Conservation (phyloP, 2,329 filamentous ascomycete genomes). For the Fusarium concolor region DNA sequence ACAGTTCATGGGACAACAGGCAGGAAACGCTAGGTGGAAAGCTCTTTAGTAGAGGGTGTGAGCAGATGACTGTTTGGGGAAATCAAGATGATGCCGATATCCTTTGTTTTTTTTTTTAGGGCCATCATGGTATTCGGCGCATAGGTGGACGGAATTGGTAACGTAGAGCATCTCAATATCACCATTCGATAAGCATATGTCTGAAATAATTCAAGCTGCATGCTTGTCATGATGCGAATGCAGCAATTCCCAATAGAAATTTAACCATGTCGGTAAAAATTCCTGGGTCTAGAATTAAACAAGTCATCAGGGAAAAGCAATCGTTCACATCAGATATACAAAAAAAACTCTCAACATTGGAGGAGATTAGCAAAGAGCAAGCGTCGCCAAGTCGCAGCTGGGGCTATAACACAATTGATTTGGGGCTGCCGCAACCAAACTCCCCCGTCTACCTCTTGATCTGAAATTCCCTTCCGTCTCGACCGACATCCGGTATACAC, state of each 20-base stretch:
- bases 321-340: slow-evolving; percentile 27
- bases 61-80: neutral
- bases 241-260: neutral
- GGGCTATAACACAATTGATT: slow-evolving; percentile 51
- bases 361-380: slow-evolving; percentile 40
- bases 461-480: slow-evolving; percentile 44
- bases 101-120: slow-evolving; percentile 10
- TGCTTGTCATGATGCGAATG: neutral
- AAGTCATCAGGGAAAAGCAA: slow-evolving; percentile 10
- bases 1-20: slow-evolving; percentile 54
- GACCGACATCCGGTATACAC: slow-evolving; percentile 54
- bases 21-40: slow-evolving; percentile 57
- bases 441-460: slow-evolving; percentile 48
- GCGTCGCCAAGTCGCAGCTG: slow-evolving; percentile 40
- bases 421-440: slow-evolving; percentile 48
- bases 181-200: slow-evolving; percentile 1
- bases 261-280: neutral
- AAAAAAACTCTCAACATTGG: slow-evolving; percentile 35
- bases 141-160: slow-evolving; percentile 1
- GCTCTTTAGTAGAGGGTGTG: slow-evolving; percentile 56
- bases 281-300: neutral
- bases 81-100: slow-evolving; percentile 15
- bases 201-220: neutral
- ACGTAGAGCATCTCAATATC: neutral
- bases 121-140: slow-evolving; percentile 11